These are phyloP conservation scores for Blastobotrys malaysiensis DNA, from an alignment of 1,139 yeast genomes.

Conservation along the genomic window DNA sequence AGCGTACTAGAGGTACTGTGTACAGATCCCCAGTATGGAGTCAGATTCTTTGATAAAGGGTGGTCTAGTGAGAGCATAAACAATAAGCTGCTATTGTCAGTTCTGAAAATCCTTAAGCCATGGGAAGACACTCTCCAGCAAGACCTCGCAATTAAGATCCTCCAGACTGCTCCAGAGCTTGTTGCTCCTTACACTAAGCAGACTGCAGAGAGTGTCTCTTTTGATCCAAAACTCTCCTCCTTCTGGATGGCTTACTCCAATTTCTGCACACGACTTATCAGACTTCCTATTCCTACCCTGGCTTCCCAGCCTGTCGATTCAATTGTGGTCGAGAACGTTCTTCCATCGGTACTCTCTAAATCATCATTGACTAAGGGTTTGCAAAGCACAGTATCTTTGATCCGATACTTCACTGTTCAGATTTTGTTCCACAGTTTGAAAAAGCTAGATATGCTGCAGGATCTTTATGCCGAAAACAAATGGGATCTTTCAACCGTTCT, in stretches of 20 bases:
- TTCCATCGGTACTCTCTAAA: slow-evolving; percentile 65
- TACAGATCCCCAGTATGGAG: slow-evolving; percentile 53
- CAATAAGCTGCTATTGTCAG: slow-evolving; percentile 61
- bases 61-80: slow-evolving; percentile 39
- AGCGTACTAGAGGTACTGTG: slow-evolving; percentile 48
- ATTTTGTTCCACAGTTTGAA: slow-evolving; percentile 50
- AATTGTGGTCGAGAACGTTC: slow-evolving; percentile 47
- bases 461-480: slow-evolving; percentile 37
- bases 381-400: slow-evolving; percentile 47
- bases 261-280: slow-evolving; percentile 53
- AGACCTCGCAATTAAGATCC: slow-evolving; percentile 47
- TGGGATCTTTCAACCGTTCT: slow-evolving; percentile 40
- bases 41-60: slow-evolving; percentile 56
- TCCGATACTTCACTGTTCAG: slow-evolving; percentile 62
- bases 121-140: slow-evolving; percentile 70
- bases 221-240: slow-evolving; percentile 66
- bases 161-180: slow-evolving; percentile 59
- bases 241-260: slow-evolving; percentile 79
- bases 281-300: slow-evolving; percentile 46
- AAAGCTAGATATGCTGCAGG: slow-evolving; percentile 43
- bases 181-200: slow-evolving; percentile 65
- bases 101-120: slow-evolving; percentile 66
- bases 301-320: slow-evolving; percentile 24
- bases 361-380: slow-evolving; percentile 55
- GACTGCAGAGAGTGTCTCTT: slow-evolving; percentile 43